phyloP scores from a whole-genome alignment of 2,329 filamentous ascomycete genomes.

The Penicillium sclerotigenum region DNA sequence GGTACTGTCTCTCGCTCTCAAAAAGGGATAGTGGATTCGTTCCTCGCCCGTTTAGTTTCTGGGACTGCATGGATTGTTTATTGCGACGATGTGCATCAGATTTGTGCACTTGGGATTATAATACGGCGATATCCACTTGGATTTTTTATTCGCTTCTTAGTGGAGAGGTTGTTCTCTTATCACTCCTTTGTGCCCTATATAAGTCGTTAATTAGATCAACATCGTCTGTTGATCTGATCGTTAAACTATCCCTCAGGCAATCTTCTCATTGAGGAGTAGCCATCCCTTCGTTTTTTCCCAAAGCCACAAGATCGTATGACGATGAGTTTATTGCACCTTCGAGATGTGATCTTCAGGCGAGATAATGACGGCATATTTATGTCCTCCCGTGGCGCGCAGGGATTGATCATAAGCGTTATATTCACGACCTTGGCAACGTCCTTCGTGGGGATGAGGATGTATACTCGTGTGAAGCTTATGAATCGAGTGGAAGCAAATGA shows the following conservation, averaged over 20 bases:
- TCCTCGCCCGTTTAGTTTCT: slow-evolving; percentile 10
- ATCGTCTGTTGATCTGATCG: background rate
- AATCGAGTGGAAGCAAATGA: slow-evolving; percentile 37
- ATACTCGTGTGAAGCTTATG: slow-evolving; percentile 32
- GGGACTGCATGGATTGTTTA: slow-evolving; percentile 12
- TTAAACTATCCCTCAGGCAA: background rate
- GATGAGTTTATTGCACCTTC: slow-evolving; percentile 20
- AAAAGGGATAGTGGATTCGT: slow-evolving; percentile 18
- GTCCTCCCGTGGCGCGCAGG: slow-evolving; percentile 27
- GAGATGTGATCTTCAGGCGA: slow-evolving; percentile 18
- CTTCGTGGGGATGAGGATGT: slow-evolving; percentile 33
- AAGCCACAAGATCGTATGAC: background rate
- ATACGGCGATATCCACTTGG: background rate
- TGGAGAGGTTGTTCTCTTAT: slow-evolving; percentile 3
- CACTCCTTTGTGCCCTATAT: background rate
- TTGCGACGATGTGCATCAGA: background rate
- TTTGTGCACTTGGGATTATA: slow-evolving; percentile 2
- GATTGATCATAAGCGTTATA: slow-evolving; percentile 29
- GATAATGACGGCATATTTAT: slow-evolving; percentile 19
- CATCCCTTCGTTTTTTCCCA: background rate
- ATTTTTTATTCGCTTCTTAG: background rate
- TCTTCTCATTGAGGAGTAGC: background rate
- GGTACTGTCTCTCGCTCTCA: slow-evolving; percentile 11
- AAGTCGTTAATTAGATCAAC: background rate
- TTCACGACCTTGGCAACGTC: slow-evolving; percentile 32